Conservation (phyloP, 805 yeast species). For the Candida ipomoeae region DNA sequence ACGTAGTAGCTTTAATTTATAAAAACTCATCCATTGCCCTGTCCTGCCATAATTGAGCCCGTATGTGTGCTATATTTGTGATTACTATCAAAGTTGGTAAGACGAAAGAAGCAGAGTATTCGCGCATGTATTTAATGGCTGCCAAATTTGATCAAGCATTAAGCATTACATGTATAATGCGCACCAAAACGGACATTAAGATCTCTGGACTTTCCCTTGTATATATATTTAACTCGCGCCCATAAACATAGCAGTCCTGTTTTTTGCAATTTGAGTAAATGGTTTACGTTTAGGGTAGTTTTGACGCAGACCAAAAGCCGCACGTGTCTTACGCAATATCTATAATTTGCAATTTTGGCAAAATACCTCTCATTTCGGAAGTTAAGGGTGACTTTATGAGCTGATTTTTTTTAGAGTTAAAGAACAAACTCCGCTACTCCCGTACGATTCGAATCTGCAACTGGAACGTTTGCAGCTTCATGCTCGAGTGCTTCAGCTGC, state of each 20-base stretch:
- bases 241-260: background rate
- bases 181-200: background rate
- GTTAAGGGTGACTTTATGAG: background rate
- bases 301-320: background rate
- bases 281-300: background rate
- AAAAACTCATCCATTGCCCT: background rate
- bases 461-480: background rate
- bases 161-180: background rate
- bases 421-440: slow-evolving; percentile 1
- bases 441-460: background rate
- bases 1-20: background rate
- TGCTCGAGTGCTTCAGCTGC: background rate
- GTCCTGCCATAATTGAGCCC: slow-evolving; percentile 1
- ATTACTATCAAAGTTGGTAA: background rate
- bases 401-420: background rate
- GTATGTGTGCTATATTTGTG: background rate
- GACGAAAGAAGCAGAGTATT: background rate
- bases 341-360: background rate
- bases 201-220: background rate
- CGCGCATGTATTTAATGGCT: background rate
- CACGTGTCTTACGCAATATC: background rate
- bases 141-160: background rate
- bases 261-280: background rate
- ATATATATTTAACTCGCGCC: background rate
- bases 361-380: background rate